A percentile compares a stretch with the other conserved stretches of the same genome.
Evolutionary conservation across 225 moss, liverwort and hornwort species (phyloP).

Genomic region (Antitrichia curtipendula): DNA sequence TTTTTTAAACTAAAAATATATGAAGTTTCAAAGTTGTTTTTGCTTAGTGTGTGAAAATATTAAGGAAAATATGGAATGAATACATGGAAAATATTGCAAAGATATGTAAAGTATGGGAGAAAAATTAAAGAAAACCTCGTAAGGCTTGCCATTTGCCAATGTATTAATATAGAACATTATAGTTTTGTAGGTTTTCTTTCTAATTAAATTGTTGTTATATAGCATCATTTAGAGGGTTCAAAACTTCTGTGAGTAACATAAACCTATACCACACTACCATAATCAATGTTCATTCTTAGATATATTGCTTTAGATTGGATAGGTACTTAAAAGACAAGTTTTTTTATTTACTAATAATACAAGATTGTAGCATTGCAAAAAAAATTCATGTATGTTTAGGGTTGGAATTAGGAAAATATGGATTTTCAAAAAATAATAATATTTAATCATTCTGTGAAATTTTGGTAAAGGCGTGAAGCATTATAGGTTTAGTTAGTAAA

Average conservation of each 20-base stretch:
- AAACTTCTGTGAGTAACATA: neutral
- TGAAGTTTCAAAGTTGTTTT: neutral
- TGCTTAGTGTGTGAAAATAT: neutral
- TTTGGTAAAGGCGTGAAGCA: neutral
- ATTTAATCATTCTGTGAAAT: neutral
- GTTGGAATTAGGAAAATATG: accelerated
- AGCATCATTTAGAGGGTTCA: neutral
- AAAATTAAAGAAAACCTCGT: too few relatives aligned
- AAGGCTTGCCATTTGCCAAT: too few relatives aligned
- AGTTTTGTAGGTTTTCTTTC: too few relatives aligned
- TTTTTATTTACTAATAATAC: neutral
- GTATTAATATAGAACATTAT: too few relatives aligned
- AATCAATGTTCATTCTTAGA: neutral
- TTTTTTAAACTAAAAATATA: neutral
- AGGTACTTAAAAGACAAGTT: too few relatives aligned
- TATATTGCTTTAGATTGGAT: neutral
- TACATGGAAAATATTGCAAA: too few relatives aligned
- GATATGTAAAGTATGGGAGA: too few relatives aligned
- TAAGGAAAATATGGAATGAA: too few relatives aligned
- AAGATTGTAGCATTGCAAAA: neutral
- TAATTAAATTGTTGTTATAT: neutral
- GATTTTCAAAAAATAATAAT: neutral
- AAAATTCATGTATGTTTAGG: too few relatives aligned
- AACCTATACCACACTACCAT: neutral
- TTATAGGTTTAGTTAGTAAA: neutral